phyloP scores from a whole-genome alignment of 768 basidiomycete species.

The Amanita exitialis region DNA sequence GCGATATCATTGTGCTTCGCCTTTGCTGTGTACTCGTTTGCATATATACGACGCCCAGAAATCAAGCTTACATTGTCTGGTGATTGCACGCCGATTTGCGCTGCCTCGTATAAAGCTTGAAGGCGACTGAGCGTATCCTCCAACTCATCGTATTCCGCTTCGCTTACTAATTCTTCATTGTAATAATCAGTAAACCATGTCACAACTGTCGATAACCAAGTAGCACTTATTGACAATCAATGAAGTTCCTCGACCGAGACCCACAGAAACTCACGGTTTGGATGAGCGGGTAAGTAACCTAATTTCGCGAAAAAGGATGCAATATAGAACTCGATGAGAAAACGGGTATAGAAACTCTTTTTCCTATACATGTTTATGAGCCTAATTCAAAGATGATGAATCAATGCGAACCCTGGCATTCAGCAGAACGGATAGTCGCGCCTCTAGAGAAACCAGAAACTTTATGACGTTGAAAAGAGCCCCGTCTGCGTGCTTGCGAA shows the following conservation, averaged over 20 bases:
- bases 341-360: slow-evolving; percentile 35
- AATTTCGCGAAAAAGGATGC: slow-evolving; percentile 53
- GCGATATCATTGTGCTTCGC: slow-evolving; percentile 30
- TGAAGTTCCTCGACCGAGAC: not conserved
- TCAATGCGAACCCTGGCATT: slow-evolving; percentile 38
- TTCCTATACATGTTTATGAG: slow-evolving; percentile 34
- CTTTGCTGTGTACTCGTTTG: slow-evolving; percentile 17
- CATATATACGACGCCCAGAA: not conserved
- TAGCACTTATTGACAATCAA: slow-evolving; percentile 19
- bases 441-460: slow-evolving; percentile 50
- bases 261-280: slow-evolving; percentile 37
- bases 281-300: slow-evolving; percentile 52
- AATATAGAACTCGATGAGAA: slow-evolving; percentile 51
- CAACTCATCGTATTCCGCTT: slow-evolving; percentile 34
- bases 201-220: slow-evolving; percentile 35
- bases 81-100: slow-evolving; percentile 33
- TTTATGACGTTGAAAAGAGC: slow-evolving; percentile 17
- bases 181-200: slow-evolving; percentile 33
- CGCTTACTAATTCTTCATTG: slow-evolving; percentile 24
- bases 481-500: not conserved
- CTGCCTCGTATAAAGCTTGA: slow-evolving; percentile 40
- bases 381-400: not conserved
- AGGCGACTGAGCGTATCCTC: slow-evolving; percentile 30
- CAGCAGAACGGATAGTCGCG: slow-evolving; percentile 42
- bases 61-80: slow-evolving; percentile 27